Evolutionary conservation across 2,329 filamentous ascomycete species (phyloP).

Genomic region (Aspergillus caelatus): DNA sequence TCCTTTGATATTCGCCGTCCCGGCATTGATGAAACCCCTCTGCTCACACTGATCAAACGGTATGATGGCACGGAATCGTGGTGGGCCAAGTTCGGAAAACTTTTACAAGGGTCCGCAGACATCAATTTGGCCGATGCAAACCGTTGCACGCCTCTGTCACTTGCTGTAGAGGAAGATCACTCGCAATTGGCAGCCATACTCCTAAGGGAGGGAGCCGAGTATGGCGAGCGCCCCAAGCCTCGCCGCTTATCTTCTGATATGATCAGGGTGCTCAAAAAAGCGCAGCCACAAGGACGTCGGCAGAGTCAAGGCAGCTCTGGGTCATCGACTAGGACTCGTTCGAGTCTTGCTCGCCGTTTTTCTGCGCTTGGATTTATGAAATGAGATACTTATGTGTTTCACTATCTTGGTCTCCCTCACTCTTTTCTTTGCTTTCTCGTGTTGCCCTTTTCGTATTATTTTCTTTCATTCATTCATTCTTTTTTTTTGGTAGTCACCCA

Average conservation of each 20-base stretch:
- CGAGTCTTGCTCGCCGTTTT: not conserved
- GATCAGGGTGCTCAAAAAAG: not conserved
- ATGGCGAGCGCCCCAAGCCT: not conserved
- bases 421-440: not conserved
- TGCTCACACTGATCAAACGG: slow-evolving; percentile 5
- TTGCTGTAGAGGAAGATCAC: not conserved
- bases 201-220: not conserved
- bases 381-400: not conserved
- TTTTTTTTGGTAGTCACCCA: not conserved
- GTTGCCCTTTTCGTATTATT: not conserved
- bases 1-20: slow-evolving; percentile 2
- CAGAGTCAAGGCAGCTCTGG: not conserved
- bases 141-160: not conserved
- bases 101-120: slow-evolving; percentile 1
- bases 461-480: not conserved
- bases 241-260: not conserved
- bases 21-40: slow-evolving; percentile 1
- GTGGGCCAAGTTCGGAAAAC: slow-evolving; percentile 1
- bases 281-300: not conserved
- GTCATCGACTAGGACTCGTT: not conserved
- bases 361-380: not conserved
- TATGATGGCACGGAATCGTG: not conserved
- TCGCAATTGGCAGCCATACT: not conserved
- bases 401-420: not conserved
- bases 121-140: slow-evolving; percentile 1